Base-by-base conservation (phyloP, 2,329 filamentous ascomycete species). In the Trichoderma sp. region DNA sequence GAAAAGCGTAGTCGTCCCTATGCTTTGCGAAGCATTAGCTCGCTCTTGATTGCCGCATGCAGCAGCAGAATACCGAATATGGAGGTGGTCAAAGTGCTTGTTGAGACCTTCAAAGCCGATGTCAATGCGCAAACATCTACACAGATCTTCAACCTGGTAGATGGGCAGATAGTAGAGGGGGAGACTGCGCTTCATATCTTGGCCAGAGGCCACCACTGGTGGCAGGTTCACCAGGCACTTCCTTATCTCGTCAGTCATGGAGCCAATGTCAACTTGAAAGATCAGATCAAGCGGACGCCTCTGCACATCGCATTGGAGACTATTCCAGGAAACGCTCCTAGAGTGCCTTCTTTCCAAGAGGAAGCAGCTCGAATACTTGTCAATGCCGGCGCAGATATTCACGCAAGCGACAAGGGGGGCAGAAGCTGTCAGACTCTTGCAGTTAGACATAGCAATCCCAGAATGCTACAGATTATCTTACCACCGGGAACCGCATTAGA, bases 41-140 rank as follows among this genome's bases (percentile, higher is more conserved):
- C 77, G 0, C 75, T 78, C 9, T 71, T 81, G 1, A 51, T 78
- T 7, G 68, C 73, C 2, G 80, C 80, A 32, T 78, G 79, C 58
- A 30, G 61, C 12, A 74, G 78, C 34, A 68, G 76, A 3, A 69
- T 79, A 9, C 81, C 81, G 8, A 82, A 82, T 56, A 78, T 83
- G 71, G 76, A 78, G 6, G 76, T 82, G 3, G 74, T 82, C 1
- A 77, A 77, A 14, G 57, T 81, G 4, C 72, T 84, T 4, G 78
- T 83, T 1, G 78, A 81, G 28, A 77, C 76, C n/a, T 79, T 80
- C 18, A 71, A 71, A 3, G 78, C 80, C 7, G 75, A 81, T 72
- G 66, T 82, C 18, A 73, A 56, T 62, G 62, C 39, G 71, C 14
- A 18, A 71, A 2, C 3, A 2, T 21, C 18, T 15, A 53, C 15